These are phyloP conservation scores for Diplosphaera chodatii DNA, from an alignment of 139 green algal genomes.

Conservation along the genomic window DNA sequence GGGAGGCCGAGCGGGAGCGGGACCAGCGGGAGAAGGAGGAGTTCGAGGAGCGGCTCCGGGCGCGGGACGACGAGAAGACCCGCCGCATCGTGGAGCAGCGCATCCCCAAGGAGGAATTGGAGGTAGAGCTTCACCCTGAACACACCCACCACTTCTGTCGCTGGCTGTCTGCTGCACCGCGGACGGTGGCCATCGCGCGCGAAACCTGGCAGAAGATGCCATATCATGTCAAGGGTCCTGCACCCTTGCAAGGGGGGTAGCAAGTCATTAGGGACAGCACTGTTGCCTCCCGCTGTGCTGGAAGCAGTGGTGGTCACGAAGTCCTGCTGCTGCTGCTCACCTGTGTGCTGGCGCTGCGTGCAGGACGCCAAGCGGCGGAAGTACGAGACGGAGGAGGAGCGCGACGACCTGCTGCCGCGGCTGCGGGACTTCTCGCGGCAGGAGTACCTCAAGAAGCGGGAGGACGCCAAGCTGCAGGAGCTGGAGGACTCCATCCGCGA, in stretches of 20 bases:
- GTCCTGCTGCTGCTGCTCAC: too few relatives aligned
- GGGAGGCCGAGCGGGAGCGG: slow-evolving; percentile 32
- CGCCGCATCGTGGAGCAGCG: slow-evolving; percentile 58
- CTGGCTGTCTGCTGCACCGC: too few relatives aligned
- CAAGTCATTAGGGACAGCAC: too few relatives aligned
- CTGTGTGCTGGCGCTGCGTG: too few relatives aligned
- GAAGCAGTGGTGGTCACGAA: too few relatives aligned
- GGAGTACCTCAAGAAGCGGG: slow-evolving; percentile 93
- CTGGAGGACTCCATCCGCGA: slow-evolving; percentile 14
- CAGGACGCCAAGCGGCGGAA: slow-evolving; percentile 39
- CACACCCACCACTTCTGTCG: too few relatives aligned
- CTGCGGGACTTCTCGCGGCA: slow-evolving; percentile 81
- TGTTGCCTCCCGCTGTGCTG: too few relatives aligned
- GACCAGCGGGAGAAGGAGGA: slow-evolving; percentile 74
- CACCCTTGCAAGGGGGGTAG: too few relatives aligned
- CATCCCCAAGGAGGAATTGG: slow-evolving; percentile 45
- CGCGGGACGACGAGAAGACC: slow-evolving; percentile 63
- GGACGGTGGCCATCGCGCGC: too few relatives aligned
- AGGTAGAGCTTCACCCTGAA: too few relatives aligned
- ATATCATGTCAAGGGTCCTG: too few relatives aligned
- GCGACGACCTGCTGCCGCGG: slow-evolving; percentile 33
- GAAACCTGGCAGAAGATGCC: too few relatives aligned
- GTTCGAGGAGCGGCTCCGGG: slow-evolving; percentile 79
- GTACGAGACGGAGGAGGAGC: slow-evolving; percentile 47
- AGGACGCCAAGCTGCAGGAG: slow-evolving; percentile 80